A percentile compares a stretch with the other conserved stretches of the same genome.
Evolutionary conservation across 768 basidiomycete genomes (phyloP).

Genomic region (Termitomyces sp.): DNA sequence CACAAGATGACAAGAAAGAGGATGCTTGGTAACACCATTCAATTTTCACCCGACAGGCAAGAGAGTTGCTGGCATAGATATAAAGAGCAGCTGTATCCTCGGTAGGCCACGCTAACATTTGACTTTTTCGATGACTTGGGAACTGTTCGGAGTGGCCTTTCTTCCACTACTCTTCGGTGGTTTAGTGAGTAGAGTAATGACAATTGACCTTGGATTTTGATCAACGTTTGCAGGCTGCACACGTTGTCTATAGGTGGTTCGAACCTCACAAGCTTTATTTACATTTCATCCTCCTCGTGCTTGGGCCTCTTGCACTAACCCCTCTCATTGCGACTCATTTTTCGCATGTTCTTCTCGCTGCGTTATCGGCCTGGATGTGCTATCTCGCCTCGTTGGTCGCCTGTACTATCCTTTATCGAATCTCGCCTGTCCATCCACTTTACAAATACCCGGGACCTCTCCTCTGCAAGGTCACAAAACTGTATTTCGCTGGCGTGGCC

Average conservation of each 20-base stretch:
- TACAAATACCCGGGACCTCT: slow-evolving; percentile 42
- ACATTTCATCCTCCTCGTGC: slow-evolving; percentile 5
- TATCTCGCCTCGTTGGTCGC: background rate
- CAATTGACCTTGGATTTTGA: background rate
- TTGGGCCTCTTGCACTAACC: slow-evolving; percentile 2
- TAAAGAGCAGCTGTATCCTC: background rate
- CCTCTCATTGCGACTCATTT: background rate
- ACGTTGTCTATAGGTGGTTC: slow-evolving; percentile 3
- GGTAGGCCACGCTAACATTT: background rate
- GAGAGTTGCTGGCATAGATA: background rate
- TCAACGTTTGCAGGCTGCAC: background rate
- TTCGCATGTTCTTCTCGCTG: background rate
- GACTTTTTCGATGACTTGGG: background rate
- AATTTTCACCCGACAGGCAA: background rate
- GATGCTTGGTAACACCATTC: no score
- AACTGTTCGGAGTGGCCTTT: background rate
- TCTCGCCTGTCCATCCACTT: slow-evolving; percentile 44
- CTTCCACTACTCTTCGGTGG: background rate
- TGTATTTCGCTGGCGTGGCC: slow-evolving; percentile 25
- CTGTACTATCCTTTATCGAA: slow-evolving; percentile 25
- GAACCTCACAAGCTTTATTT: slow-evolving; percentile 4
- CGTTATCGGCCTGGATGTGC: background rate
- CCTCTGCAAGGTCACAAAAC: slow-evolving; percentile 31
- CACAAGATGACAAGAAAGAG: no score
- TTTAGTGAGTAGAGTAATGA: background rate